Evolutionary conservation across 129 eudicot genomes (phyloP).

Genomic region (Erigeron canadensis): DNA sequence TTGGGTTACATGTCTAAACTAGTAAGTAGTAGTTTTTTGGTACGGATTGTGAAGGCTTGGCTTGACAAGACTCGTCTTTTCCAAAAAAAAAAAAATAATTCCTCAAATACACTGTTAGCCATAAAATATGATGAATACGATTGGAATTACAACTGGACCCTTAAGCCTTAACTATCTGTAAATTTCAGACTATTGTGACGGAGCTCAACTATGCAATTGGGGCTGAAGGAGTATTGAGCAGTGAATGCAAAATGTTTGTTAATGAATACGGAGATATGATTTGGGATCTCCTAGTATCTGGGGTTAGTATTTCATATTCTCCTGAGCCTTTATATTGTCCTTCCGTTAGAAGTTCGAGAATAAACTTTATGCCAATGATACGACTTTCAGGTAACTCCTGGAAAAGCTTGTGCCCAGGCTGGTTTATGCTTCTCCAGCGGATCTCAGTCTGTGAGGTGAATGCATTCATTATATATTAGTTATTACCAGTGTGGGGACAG

Average conservation of each 20-base stretch:
- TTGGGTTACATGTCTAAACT: neutral
- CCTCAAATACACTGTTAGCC: too few species aligned
- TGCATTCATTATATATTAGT: neutral
- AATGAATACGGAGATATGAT: constrained; percentile 75
- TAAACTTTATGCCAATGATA: constrained; percentile 10
- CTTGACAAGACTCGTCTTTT: too few species aligned
- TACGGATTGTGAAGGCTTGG: neutral
- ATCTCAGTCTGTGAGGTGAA: constrained; percentile 54
- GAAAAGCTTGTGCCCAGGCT: constrained; percentile 57
- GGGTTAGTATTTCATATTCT: constrained; percentile 45
- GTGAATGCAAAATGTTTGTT: constrained; percentile 75
- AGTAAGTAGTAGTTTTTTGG: neutral
- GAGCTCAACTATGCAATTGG: constrained; percentile 96
- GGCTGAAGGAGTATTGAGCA: constrained; percentile 75
- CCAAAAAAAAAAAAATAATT: too few species aligned
- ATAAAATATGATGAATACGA: too few species aligned
- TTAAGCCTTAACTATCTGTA: constrained; percentile 7
- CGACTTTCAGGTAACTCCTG: constrained; percentile 58
- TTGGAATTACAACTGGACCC: too few species aligned
- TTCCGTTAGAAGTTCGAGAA: neutral
- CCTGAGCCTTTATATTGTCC: neutral
- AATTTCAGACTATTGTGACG: constrained; percentile 62
- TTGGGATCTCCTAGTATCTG: constrained; percentile 80
- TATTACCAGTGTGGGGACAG: neutral
- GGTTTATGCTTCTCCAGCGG: constrained; percentile 68